Evolutionary conservation across 257 asterid genomes (phyloP).

Genomic region (Fraxinus quadrangulata): DNA sequence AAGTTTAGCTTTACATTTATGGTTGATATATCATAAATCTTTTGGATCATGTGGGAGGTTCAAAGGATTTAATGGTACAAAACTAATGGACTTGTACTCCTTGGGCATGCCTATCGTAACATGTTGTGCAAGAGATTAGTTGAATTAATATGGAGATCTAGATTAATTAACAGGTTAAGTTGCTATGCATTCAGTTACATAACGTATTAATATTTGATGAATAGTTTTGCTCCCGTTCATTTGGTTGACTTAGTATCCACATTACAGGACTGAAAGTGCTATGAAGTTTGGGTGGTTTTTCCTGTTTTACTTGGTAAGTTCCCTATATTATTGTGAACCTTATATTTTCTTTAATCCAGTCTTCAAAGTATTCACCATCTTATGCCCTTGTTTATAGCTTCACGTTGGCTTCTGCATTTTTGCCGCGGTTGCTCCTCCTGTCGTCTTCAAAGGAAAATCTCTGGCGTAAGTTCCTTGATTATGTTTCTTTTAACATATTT

Average conservation of each 20-base stretch:
- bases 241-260: background rate
- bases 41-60: background rate
- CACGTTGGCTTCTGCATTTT: constrained; percentile 52
- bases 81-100: background rate
- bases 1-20: background rate
- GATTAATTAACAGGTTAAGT: background rate
- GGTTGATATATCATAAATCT: background rate
- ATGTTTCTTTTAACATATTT: background rate
- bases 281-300: constrained; percentile 63
- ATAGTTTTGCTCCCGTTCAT: background rate
- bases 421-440: constrained; percentile 65
- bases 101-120: background rate
- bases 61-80: background rate
- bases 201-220: background rate
- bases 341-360: background rate
- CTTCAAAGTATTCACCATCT: background rate
- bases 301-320: constrained; percentile 52
- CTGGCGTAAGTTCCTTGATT: constrained; percentile 43
- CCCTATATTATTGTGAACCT: constrained; percentile 1
- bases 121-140: background rate
- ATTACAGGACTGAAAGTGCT: constrained; percentile 58
- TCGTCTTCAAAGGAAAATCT: constrained; percentile 60
- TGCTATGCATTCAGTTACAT: background rate
- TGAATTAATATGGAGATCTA: background rate
- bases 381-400: constrained; percentile 37